phyloP scores from a whole-genome alignment of 2,329 filamentous ascomycete species.

The Metarhizium album region DNA sequence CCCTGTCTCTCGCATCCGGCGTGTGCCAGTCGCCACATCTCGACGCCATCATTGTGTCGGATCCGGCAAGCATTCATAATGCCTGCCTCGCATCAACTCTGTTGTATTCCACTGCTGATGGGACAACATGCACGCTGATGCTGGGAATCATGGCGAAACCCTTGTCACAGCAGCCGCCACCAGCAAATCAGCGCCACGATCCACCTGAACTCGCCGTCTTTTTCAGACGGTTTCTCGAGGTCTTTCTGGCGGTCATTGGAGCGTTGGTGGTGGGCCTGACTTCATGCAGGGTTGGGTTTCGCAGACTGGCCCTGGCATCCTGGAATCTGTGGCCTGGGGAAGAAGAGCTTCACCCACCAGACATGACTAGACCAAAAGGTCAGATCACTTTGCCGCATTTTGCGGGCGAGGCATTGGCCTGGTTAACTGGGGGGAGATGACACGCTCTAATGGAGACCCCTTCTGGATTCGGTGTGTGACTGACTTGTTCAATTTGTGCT shows the following conservation, averaged over 20 bases:
- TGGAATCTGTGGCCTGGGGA: background rate
- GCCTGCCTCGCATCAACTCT: background rate
- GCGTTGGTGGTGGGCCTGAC: background rate
- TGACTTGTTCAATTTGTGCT: too few relatives aligned
- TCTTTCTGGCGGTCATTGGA: slow-evolving; percentile 1
- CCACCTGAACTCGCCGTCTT: background rate
- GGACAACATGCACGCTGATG: background rate
- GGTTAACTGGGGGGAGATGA: background rate
- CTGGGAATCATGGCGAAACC: slow-evolving; percentile 16
- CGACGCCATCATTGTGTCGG: background rate
- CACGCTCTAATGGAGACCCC: background rate
- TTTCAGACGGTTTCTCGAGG: background rate
- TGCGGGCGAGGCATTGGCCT: background rate
- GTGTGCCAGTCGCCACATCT: too few relatives aligned
- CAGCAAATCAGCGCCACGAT: slow-evolving; percentile 15
- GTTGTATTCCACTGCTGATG: slow-evolving; percentile 10
- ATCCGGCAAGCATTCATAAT: background rate
- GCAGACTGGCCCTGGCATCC: slow-evolving; percentile 3
- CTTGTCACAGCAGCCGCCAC: slow-evolving; percentile 21
- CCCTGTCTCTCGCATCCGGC: too few relatives aligned
- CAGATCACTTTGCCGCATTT: background rate
- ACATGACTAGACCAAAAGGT: background rate
- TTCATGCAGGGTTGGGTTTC: background rate
- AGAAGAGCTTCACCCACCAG: background rate
- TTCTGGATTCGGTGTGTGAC: background rate